phyloP scores from a whole-genome alignment of 331 rosid genomes.

The Phaseolus coccineus region DNA sequence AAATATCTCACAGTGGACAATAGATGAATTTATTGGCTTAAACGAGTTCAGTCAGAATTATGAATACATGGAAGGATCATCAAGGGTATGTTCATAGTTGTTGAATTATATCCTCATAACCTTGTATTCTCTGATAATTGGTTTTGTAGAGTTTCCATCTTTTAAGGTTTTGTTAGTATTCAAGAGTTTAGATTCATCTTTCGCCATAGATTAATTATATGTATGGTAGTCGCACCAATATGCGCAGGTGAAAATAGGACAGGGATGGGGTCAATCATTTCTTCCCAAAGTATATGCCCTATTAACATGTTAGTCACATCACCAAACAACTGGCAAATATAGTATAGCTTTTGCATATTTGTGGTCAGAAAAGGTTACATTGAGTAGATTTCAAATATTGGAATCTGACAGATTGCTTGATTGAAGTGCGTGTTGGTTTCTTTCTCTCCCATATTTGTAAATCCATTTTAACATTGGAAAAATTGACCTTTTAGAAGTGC shows the following conservation, averaged over 20 bases:
- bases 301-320: slow-evolving; percentile 22
- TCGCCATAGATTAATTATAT: background rate
- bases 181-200: slow-evolving; percentile 9
- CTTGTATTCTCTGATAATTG: background rate
- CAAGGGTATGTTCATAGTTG: slow-evolving; percentile 71
- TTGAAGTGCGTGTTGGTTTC: slow-evolving; percentile 26
- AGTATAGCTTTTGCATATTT: background rate
- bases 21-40: slow-evolving; percentile 75
- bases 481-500: slow-evolving; percentile 1
- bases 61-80: slow-evolving; percentile 75
- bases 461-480: background rate
- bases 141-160: slow-evolving; percentile 34
- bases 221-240: background rate
- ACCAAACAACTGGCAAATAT: background rate
- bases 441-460: background rate
- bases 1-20: slow-evolving; percentile 71
- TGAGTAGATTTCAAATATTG: background rate
- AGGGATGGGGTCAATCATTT: background rate
- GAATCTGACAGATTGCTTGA: slow-evolving; percentile 28
- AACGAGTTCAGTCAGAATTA: slow-evolving; percentile 67
- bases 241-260: background rate
- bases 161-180: slow-evolving; percentile 26
- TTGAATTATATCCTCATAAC: background rate
- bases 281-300: background rate
- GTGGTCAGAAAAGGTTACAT: background rate